Conservation (phyloP, 306 rosid species). For the Lathyrus oleraceus region DNA sequence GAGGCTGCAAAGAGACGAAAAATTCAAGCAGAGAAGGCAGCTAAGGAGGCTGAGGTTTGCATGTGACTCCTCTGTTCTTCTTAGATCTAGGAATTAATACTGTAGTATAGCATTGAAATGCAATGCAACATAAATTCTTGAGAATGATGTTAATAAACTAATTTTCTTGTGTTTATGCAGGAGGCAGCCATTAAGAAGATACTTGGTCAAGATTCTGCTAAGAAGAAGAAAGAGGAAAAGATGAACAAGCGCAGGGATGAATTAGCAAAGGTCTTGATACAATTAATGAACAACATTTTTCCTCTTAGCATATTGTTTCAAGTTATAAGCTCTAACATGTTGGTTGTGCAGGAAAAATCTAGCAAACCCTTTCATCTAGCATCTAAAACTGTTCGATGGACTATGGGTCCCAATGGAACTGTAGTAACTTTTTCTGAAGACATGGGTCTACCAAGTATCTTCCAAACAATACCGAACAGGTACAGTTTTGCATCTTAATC, state of each 20-base stretch:
- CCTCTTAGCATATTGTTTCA: neutral
- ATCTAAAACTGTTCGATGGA: conserved; percentile 54
- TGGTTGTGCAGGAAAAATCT: conserved; percentile 49
- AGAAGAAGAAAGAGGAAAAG: conserved; percentile 63
- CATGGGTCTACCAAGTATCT: conserved; percentile 58
- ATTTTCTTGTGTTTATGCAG: conserved; percentile 40
- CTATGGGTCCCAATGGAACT: conserved; percentile 51
- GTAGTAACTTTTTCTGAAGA: conserved; percentile 56
- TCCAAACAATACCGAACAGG: conserved; percentile 50
- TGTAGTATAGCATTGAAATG: conserved; percentile 14
- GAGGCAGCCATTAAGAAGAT: conserved; percentile 67
- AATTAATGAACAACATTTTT: conserved; percentile 1
- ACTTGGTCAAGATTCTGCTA: conserved; percentile 61
- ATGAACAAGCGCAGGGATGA: conserved; percentile 50
- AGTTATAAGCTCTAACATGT: conserved; percentile 26
- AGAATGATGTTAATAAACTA: conserved; percentile 13
- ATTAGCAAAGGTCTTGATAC: conserved; percentile 31
- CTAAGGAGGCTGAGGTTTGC: conserved; percentile 67
- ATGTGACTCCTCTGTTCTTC: conserved; percentile 9
- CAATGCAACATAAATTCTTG: conserved; percentile 22
- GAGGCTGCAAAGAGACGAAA: conserved; percentile 64
- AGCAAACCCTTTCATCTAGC: conserved; percentile 40
- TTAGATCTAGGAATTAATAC: conserved; percentile 20
- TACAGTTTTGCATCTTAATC: conserved; percentile 19
- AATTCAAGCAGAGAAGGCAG: conserved; percentile 55